A percentile compares a stretch with the other conserved stretches of the same genome.
Conservation (phyloP, 495 filamentous ascomycete genomes). For the Penicillium arizonense region DNA sequence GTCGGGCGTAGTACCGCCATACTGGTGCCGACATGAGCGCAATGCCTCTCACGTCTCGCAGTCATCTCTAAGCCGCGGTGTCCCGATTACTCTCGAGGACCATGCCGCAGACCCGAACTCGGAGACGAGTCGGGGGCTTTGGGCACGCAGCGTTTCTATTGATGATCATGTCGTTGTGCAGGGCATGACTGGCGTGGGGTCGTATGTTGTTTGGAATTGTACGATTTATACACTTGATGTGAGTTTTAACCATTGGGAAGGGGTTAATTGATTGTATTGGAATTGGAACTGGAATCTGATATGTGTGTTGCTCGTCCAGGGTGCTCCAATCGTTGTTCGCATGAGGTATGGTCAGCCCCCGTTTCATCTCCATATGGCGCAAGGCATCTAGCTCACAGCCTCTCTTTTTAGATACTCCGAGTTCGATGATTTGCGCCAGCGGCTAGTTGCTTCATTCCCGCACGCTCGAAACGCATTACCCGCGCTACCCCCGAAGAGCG, state of each 20-base stretch:
- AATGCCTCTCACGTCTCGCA: constrained; percentile 43
- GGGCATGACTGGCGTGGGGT: constrained; percentile 60
- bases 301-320: constrained; percentile 31
- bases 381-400: too few relatives aligned
- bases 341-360: constrained; percentile 46
- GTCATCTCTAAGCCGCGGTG: constrained; percentile 34
- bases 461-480: constrained; percentile 63
- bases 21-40: constrained; percentile 49
- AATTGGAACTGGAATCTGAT: constrained; percentile 16
- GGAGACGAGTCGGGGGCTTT: constrained; percentile 60
- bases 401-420: constrained; percentile 61
- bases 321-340: constrained; percentile 58
- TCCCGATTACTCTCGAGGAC: constrained; percentile 65
- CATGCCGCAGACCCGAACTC: constrained; percentile 62
- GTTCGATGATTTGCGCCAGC: constrained; percentile 61
- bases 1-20: constrained; percentile 47
- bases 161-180: constrained; percentile 66
- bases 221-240: constrained; percentile 69
- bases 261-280: constrained; percentile 7
- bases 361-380: too few relatives aligned
- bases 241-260: constrained; percentile 20
- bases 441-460: constrained; percentile 62
- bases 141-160: constrained; percentile 65
- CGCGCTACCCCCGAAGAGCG: constrained; percentile 65
- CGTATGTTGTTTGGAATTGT: constrained; percentile 76